A percentile compares a stretch with the other conserved stretches of the same genome.
These are phyloP conservation scores for Knoxdaviesia capensis DNA, from an alignment of 2,329 filamentous ascomycete species.

Conservation along the genomic window DNA sequence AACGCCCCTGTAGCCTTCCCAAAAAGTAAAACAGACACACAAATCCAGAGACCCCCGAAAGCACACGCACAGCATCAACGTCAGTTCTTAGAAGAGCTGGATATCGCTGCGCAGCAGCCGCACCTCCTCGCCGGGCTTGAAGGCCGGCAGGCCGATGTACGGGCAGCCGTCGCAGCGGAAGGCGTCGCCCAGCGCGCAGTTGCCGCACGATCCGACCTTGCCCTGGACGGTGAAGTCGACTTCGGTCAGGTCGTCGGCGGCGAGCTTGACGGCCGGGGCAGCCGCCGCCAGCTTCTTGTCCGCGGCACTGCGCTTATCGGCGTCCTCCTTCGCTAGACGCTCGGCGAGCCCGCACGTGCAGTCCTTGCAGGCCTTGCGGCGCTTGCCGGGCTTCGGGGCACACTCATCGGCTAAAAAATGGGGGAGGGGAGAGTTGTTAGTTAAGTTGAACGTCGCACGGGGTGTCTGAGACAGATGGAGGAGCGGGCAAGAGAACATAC, in stretches of 20 bases:
- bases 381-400: slow-evolving; percentile 68
- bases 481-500: slow-evolving; percentile 30
- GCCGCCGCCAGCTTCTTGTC: slow-evolving; percentile 35
- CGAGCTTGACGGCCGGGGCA: slow-evolving; percentile 44
- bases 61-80: neutral
- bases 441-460: slow-evolving; percentile 7
- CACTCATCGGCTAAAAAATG: slow-evolving; percentile 51
- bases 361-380: slow-evolving; percentile 89
- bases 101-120: slow-evolving; percentile 68
- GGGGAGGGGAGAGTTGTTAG: slow-evolving; percentile 9
- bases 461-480: neutral
- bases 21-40: neutral
- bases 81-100: slow-evolving; percentile 41
- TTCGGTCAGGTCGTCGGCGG: slow-evolving; percentile 61
- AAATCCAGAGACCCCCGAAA: neutral
- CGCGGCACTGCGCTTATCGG: slow-evolving; percentile 46
- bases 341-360: slow-evolving; percentile 88
- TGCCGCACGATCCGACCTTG: slow-evolving; percentile 87
- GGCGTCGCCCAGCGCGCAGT: slow-evolving; percentile 83
- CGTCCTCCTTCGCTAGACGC: slow-evolving; percentile 70
- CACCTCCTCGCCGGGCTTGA: slow-evolving; percentile 94
- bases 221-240: slow-evolving; percentile 96
- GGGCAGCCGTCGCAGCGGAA: slow-evolving; percentile 57
- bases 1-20: too few relatives aligned
- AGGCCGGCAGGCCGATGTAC: slow-evolving; percentile 81